These are phyloP conservation scores for Collybia mongolica DNA, from an alignment of 768 basidiomycete species.

Conservation along the genomic window DNA sequence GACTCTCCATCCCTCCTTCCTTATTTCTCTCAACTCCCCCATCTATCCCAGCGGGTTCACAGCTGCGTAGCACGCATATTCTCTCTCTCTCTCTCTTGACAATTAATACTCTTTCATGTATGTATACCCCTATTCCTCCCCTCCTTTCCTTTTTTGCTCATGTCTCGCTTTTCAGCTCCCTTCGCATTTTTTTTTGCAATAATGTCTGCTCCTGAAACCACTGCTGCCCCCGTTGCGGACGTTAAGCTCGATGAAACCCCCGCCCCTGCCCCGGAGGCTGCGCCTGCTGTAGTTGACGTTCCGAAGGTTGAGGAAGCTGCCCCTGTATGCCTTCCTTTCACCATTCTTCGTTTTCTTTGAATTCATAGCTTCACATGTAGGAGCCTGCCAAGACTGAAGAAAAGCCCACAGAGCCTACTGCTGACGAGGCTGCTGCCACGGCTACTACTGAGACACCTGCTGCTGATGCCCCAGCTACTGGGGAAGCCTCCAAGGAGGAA, in stretches of 20 bases:
- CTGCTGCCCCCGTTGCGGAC: conserved; percentile 51
- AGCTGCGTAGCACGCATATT: conserved; percentile 57
- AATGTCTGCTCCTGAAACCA: conserved; percentile 81
- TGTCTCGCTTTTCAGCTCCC: conserved; percentile 47
- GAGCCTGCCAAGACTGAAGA: conserved; percentile 40
- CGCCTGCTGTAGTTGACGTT: conserved; percentile 52
- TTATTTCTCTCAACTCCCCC: conserved; percentile 46
- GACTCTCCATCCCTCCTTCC: conserved; percentile 54
- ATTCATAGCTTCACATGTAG: conserved; percentile 2
- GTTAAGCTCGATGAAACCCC: conserved; percentile 46
- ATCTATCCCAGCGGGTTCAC: conserved; percentile 42
- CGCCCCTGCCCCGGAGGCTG: conserved; percentile 31
- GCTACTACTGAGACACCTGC: conserved; percentile 18
- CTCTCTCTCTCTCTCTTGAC: conserved; percentile 62
- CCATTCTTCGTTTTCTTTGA: background rate
- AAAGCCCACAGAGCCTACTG: conserved; percentile 25
- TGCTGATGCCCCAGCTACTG: conserved; percentile 17
- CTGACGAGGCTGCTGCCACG: conserved; percentile 17
- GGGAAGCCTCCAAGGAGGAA: conserved; percentile 37
- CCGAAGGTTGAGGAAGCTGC: conserved; percentile 34
- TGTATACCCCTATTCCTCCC: conserved; percentile 21
- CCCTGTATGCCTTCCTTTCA: conserved; percentile 16
- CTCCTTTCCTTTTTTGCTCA: conserved; percentile 9
- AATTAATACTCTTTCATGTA: conserved; percentile 51
- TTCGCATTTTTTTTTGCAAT: conserved; percentile 56